A percentile compares a stretch with the other conserved stretches of the same genome.
Conservation (phyloP, 2,329 filamentous ascomycete species). For the Ophiosphaerella narmari region DNA sequence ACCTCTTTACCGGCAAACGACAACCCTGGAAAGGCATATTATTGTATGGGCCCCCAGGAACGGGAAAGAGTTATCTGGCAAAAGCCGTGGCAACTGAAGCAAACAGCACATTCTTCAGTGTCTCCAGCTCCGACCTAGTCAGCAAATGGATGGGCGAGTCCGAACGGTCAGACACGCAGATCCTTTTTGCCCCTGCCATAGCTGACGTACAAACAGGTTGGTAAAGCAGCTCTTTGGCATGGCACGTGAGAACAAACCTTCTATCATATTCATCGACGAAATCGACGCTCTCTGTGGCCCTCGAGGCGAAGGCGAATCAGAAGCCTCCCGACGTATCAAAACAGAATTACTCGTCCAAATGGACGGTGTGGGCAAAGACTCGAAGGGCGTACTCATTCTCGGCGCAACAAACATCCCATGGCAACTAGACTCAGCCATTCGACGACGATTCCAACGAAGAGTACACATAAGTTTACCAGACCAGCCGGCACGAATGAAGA, state of each 20-base stretch:
- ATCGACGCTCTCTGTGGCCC: slow-evolving; percentile 96
- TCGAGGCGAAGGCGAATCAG: slow-evolving; percentile 91
- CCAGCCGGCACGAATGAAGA: slow-evolving; percentile 80
- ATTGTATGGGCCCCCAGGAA: slow-evolving; percentile 93
- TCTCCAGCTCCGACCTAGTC: slow-evolving; percentile 94
- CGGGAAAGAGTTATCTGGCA: slow-evolving; percentile 95
- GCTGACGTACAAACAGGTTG: slow-evolving; percentile 60
- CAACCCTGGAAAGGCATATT: slow-evolving; percentile 99
- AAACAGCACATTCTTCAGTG: slow-evolving; percentile 98
- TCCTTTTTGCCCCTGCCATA: not conserved
- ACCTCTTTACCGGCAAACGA: slow-evolving; percentile 92
- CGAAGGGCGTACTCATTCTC: slow-evolving; percentile 88
- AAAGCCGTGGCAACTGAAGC: slow-evolving; percentile 98
- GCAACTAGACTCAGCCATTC: slow-evolving; percentile 96
- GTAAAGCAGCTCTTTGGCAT: slow-evolving; percentile 97
- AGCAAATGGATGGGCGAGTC: slow-evolving; percentile 99
- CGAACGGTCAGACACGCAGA: slow-evolving; percentile 70
- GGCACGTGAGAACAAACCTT: slow-evolving; percentile 96
- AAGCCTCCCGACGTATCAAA: slow-evolving; percentile 96
- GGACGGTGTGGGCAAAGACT: slow-evolving; percentile 97
- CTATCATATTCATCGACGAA: slow-evolving; percentile 98
- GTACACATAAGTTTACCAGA: slow-evolving; percentile 96
- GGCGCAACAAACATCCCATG: slow-evolving; percentile 98
- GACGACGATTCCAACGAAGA: slow-evolving; percentile 91
- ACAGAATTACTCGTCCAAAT: slow-evolving; percentile 98